A percentile compares a stretch with the other conserved stretches of the same genome.
Conservation (phyloP, 2,329 filamentous ascomycete genomes). For the Apiospora rasikravindrae region DNA sequence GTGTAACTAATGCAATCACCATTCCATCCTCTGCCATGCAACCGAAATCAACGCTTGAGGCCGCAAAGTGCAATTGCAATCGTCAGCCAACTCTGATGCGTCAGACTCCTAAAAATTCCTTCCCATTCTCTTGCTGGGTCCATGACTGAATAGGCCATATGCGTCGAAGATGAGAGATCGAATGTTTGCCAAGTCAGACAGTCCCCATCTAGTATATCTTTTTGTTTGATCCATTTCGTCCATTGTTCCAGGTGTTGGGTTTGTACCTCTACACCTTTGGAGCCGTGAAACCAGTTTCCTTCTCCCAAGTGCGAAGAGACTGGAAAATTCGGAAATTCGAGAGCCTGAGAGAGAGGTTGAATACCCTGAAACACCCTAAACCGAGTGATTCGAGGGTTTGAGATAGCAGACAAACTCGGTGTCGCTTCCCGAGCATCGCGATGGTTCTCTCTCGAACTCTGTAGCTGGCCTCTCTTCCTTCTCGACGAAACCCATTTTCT, state of each 20-base stretch:
- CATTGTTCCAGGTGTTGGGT: background rate
- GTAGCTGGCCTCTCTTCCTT: background rate
- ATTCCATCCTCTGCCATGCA: background rate
- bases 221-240: background rate
- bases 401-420: background rate
- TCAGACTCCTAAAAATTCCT: background rate
- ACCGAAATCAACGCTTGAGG: slow-evolving; percentile 1
- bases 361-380: background rate
- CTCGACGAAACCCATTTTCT: background rate
- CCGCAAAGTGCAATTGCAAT: background rate
- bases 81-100: background rate
- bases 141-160: background rate
- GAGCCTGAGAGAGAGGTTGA: background rate
- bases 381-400: background rate
- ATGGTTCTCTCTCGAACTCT: background rate
- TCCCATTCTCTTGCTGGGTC: slow-evolving; percentile 1
- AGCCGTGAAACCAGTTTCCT: background rate
- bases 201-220: background rate
- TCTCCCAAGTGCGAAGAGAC: background rate
- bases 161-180: background rate
- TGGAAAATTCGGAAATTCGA: background rate
- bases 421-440: background rate
- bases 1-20: background rate
- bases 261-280: background rate
- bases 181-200: background rate